phyloP scores from a whole-genome alignment of 2,329 filamentous ascomycete genomes.

The Pestalotiopsis sp. region DNA sequence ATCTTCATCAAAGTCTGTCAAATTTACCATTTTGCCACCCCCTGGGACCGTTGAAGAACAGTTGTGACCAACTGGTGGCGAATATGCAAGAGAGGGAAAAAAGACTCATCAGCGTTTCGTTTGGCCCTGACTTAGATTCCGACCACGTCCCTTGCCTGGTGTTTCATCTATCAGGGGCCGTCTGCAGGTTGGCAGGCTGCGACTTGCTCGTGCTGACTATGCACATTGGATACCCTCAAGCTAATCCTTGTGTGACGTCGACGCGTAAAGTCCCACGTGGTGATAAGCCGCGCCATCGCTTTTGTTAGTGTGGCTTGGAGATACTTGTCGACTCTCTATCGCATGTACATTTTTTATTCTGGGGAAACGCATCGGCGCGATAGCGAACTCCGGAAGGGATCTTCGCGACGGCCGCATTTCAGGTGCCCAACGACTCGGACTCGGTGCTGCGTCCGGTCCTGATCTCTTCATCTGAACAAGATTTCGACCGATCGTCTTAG shows the following conservation, averaged over 20 bases:
- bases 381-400: slow-evolving; percentile 12
- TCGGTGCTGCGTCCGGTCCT: background rate
- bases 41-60: slow-evolving; percentile 15
- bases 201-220: background rate
- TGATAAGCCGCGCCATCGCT: slow-evolving; percentile 8
- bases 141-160: background rate
- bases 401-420: slow-evolving; percentile 1
- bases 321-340: background rate
- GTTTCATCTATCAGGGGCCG: background rate
- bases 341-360: background rate
- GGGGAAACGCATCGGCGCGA: slow-evolving; percentile 10
- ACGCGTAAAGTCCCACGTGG: slow-evolving; percentile 11
- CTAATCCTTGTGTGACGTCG: slow-evolving; percentile 11
- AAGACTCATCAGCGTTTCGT: background rate
- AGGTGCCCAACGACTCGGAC: background rate
- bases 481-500: slow-evolving; percentile 3
- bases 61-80: slow-evolving; percentile 14
- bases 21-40: slow-evolving; percentile 12
- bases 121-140: background rate
- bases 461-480: slow-evolving; percentile 6
- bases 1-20: background rate
- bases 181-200: background rate
- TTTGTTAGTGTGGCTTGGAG: background rate
- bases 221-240: background rate
- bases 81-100: background rate